A percentile compares a stretch with the other conserved stretches of the same genome.
Conservation (phyloP, 805 yeast species). For the Candida sithepensis region DNA sequence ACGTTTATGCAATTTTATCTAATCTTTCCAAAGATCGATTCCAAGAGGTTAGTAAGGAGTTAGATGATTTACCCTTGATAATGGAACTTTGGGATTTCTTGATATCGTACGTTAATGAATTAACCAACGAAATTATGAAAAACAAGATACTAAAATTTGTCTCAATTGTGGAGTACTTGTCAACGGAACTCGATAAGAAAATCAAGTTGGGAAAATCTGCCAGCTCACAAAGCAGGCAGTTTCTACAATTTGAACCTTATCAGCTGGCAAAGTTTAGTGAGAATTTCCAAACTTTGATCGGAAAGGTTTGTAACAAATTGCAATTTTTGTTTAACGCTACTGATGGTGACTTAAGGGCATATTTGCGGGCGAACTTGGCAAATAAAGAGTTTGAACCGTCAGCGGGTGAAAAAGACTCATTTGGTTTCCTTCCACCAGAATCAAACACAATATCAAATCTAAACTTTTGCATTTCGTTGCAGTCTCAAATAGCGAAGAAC, state of each 20-base stretch:
- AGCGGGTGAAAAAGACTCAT: conserved; percentile 19
- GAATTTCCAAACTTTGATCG: conserved; percentile 25
- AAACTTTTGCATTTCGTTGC: conserved; percentile 45
- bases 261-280: conserved; percentile 39
- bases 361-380: conserved; percentile 5
- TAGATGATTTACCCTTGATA: conserved; percentile 48
- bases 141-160: conserved; percentile 48
- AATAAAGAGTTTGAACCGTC: conserved; percentile 4
- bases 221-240: conserved; percentile 23
- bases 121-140: conserved; percentile 31
- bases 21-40: conserved; percentile 25
- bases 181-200: conserved; percentile 41
- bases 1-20: conserved; percentile 21
- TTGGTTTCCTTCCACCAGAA: conserved; percentile 61
- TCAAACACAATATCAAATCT: conserved; percentile 61
- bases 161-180: conserved; percentile 50
- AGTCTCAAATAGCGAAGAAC: conserved; percentile 35
- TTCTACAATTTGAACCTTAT: conserved; percentile 38
- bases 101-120: conserved; percentile 35
- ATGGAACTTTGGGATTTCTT: conserved; percentile 59
- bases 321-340: conserved; percentile 28
- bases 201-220: conserved; percentile 6
- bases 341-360: conserved; percentile 36
- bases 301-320: conserved; percentile 28
- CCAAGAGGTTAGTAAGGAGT: conserved; percentile 18